Evolutionary conservation across 2,329 filamentous ascomycete genomes (phyloP).

Genomic region (Fusarium nelsonii): DNA sequence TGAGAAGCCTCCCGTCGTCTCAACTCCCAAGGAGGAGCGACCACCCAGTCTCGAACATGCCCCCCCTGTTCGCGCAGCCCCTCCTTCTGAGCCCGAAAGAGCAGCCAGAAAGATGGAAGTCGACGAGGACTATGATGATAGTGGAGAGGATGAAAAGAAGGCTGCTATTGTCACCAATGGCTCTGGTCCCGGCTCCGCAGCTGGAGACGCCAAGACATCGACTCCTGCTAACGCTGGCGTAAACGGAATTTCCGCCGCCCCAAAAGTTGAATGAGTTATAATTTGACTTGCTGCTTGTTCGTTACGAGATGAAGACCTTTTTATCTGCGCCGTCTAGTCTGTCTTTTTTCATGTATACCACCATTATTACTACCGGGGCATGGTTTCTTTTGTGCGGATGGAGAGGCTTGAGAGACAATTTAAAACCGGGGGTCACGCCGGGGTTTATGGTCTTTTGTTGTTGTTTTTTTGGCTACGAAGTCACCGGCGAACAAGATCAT

Average conservation of each 20-base stretch:
- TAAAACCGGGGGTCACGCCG: conserved; percentile 28
- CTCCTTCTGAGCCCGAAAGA: conserved; percentile 76
- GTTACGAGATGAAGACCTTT: conserved; percentile 46
- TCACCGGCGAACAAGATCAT: conserved; percentile 48
- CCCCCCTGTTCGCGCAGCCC: conserved; percentile 57
- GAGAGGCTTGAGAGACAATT: conserved; percentile 37
- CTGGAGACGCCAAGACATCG: conserved; percentile 65
- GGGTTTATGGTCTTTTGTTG: conserved; percentile 29
- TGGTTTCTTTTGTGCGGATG: conserved; percentile 41
- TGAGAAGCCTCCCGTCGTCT: conserved; percentile 57
- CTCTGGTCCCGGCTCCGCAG: conserved; percentile 60
- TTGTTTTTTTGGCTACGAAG: conserved; percentile 49
- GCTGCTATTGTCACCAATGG: conserved; percentile 57
- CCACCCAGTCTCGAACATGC: conserved; percentile 56
- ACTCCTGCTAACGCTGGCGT: conserved; percentile 62
- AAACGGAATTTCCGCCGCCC: conserved; percentile 58
- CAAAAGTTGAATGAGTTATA: conserved; percentile 61
- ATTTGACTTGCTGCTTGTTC: conserved; percentile 23
- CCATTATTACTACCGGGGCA: conserved; percentile 29
- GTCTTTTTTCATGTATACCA: conserved; percentile 43
- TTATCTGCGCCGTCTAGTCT: conserved; percentile 40
- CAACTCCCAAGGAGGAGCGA: conserved; percentile 70
- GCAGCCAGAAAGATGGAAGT: conserved; percentile 96
- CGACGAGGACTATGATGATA: conserved; percentile 97
- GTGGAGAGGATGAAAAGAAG: conserved; percentile 86